A percentile compares a stretch with the other conserved stretches of the same genome.
These are phyloP conservation scores for Russula ochroleuca DNA, from an alignment of 768 basidiomycete genomes.

Conservation along the genomic window DNA sequence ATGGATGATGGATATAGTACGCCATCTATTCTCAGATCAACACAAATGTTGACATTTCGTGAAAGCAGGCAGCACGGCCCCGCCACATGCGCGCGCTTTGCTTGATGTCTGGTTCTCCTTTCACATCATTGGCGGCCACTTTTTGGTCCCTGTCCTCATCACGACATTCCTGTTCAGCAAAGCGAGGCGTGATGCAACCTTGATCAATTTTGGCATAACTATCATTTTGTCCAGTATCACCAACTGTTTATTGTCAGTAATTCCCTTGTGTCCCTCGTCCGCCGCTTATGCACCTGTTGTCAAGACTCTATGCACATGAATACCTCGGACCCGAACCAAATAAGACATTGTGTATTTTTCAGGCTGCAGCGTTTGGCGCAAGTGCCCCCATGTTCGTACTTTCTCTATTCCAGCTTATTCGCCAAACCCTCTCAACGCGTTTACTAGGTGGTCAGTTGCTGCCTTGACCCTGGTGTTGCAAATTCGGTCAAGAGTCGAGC, in stretches of 20 bases:
- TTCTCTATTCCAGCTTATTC: neutral
- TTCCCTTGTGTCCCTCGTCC: neutral
- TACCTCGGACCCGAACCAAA: conserved; percentile 20
- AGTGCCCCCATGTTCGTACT: conserved; percentile 12
- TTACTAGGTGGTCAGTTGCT: conserved; percentile 12
- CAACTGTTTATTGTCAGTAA: conserved; percentile 16
- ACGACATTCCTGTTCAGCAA: conserved; percentile 15
- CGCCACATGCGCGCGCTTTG: neutral
- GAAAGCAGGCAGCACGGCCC: neutral
- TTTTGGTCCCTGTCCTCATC: conserved; percentile 18
- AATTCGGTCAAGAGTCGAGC: conserved; percentile 9
- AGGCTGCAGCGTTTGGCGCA: conserved; percentile 19
- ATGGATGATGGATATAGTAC: neutral
- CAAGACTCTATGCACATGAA: conserved; percentile 17
- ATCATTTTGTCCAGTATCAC: neutral
- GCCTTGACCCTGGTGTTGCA: conserved; percentile 11
- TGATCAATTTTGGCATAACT: conserved; percentile 15
- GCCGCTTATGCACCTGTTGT: neutral
- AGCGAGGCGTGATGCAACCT: conserved; percentile 15
- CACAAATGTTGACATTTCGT: neutral
- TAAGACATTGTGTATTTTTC: conserved; percentile 10
- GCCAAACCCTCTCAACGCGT: neutral
- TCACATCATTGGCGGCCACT: conserved; percentile 12
- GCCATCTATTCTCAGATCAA: neutral
- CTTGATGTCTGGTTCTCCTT: conserved; percentile 14